Evolutionary conservation across 78 protist species (phyloP).

Genomic region (Anaeramoeba flamelloides): DNA sequence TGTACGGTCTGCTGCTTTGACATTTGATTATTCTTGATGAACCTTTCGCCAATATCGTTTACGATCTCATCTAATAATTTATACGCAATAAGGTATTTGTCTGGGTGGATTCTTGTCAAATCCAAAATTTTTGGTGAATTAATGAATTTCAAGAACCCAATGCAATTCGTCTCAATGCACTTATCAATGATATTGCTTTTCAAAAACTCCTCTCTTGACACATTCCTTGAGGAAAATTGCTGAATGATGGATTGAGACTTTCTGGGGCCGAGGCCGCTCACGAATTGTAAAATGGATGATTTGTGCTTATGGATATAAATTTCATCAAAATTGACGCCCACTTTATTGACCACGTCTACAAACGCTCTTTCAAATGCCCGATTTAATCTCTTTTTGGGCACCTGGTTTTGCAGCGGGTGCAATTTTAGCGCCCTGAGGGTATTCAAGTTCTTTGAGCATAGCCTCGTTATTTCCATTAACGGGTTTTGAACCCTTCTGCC

Average conservation of each 20-base stretch:
- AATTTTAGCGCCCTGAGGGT: neutral
- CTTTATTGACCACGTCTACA: neutral
- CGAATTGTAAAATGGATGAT: neutral
- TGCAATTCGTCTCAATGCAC: neutral
- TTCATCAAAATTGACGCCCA: neutral
- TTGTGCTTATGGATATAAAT: neutral
- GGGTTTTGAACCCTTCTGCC: neutral
- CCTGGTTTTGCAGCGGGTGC: neutral
- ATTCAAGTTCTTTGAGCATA: neutral
- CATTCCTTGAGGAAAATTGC: no score
- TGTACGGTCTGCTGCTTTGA: no score
- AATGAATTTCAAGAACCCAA: neutral
- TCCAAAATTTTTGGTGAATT: neutral
- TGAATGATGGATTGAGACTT: neutral
- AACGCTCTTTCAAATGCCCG: neutral
- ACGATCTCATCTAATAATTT: no score
- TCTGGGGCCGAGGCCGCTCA: neutral
- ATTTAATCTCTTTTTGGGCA: neutral
- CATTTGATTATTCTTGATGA: no score
- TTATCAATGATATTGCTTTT: neutral
- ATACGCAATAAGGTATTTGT: no score
- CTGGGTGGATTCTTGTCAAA: neutral
- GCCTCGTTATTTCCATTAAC: neutral
- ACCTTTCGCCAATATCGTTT: no score
- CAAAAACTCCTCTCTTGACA: neutral